Conservation (phyloP, 805 yeast genomes). For the Candida ponderosae region DNA sequence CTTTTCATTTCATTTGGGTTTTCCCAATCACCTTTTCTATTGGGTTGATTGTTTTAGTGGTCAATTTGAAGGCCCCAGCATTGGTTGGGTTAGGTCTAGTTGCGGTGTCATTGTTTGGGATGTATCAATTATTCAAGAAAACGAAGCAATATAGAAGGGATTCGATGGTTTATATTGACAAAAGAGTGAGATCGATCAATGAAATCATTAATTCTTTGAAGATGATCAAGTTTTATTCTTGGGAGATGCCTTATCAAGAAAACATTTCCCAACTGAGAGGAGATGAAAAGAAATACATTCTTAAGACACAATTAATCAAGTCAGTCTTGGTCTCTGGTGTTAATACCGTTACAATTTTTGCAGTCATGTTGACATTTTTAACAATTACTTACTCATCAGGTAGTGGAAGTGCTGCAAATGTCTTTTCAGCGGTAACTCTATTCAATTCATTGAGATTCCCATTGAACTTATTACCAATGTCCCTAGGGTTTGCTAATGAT, state of each 20-base stretch:
- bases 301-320: slow-evolving; percentile 57
- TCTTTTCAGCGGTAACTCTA: slow-evolving; percentile 65
- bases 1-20: slow-evolving; percentile 54
- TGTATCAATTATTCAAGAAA: slow-evolving; percentile 39
- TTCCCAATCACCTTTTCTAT: slow-evolving; percentile 60
- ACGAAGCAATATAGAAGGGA: slow-evolving; percentile 47
- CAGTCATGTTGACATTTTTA: slow-evolving; percentile 58
- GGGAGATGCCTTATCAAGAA: slow-evolving; percentile 76
- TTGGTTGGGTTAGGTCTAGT: slow-evolving; percentile 60
- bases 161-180: slow-evolving; percentile 65
- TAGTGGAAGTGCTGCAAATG: slow-evolving; percentile 43
- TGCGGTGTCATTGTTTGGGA: slow-evolving; percentile 29
- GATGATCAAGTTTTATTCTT: slow-evolving; percentile 80
- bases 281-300: slow-evolving; percentile 54
- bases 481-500: slow-evolving; percentile 54
- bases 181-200: slow-evolving; percentile 65
- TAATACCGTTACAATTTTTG: slow-evolving; percentile 56
- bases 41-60: slow-evolving; percentile 54
- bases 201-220: slow-evolving; percentile 76
- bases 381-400: slow-evolving; percentile 32
- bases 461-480: slow-evolving; percentile 58
- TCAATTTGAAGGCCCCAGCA: slow-evolving; percentile 66
- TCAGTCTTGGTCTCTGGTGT: slow-evolving; percentile 60
- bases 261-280: slow-evolving; percentile 48
- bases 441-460: slow-evolving; percentile 57